Percentiles rank a stretch among this genome's conserved stretches.
Evolutionary conservation across 169 alveolate genomes (phyloP).

Genomic region (Theileria luwenshuni): DNA sequence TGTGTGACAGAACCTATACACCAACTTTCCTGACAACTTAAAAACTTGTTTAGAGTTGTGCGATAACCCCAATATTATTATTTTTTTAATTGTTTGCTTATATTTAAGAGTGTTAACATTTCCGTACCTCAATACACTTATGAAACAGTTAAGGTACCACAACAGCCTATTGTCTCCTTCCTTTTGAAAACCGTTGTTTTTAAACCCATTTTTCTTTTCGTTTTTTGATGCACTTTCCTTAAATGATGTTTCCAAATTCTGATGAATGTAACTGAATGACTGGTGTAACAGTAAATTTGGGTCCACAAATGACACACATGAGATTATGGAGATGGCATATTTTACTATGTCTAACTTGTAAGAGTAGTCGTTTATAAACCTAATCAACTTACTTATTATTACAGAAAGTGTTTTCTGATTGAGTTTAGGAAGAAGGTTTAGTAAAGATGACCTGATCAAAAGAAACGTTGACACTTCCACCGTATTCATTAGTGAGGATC

Average conservation of each 20-base stretch:
- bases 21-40: constrained; percentile 37
- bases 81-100: not conserved
- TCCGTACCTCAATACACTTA: constrained; percentile 37
- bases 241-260: not conserved
- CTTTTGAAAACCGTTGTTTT: constrained; percentile 12
- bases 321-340: constrained; percentile 33
- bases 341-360: constrained; percentile 44
- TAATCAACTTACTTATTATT: constrained; percentile 27
- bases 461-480: constrained; percentile 55
- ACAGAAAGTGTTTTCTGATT: constrained; percentile 29
- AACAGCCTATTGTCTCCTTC: constrained; percentile 36
- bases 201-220: not conserved
- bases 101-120: constrained; percentile 23
- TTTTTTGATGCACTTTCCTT: not conserved
- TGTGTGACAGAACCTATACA: constrained; percentile 34
- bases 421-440: constrained; percentile 38
- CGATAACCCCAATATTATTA: constrained; percentile 34
- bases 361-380: constrained; percentile 38
- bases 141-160: constrained; percentile 39
- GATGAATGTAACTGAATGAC: not conserved
- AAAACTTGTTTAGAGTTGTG: constrained; percentile 43
- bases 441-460: constrained; percentile 46
- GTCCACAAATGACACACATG: constrained; percentile 21
- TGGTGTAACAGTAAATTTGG: constrained; percentile 21
- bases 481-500: constrained; percentile 56